These are phyloP conservation scores for Pichia manshurica DNA, from an alignment of 805 yeast genomes.

Conservation along the genomic window DNA sequence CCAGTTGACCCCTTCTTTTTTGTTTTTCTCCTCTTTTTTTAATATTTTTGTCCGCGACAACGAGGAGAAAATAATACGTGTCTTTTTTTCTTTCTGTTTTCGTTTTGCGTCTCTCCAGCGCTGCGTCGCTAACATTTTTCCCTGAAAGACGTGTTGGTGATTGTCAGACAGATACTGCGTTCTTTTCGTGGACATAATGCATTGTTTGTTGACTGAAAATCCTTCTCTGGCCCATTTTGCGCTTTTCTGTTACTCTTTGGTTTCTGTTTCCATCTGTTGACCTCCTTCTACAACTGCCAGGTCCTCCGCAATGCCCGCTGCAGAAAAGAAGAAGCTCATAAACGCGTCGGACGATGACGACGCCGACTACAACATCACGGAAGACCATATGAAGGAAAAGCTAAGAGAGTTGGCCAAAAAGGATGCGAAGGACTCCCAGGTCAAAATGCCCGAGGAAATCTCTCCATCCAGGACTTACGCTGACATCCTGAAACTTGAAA, in stretches of 20 bases:
- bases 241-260: not conserved
- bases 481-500: constrained; percentile 23
- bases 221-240: too few relatives aligned
- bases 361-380: constrained; percentile 16
- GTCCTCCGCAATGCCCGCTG: constrained; percentile 1
- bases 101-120: not conserved
- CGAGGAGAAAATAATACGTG: not conserved
- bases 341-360: not conserved
- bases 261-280: not conserved
- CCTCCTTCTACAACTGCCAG: not conserved
- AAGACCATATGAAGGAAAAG: constrained; percentile 29
- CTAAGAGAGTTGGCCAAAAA: constrained; percentile 25
- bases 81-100: not conserved
- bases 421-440: constrained; percentile 6
- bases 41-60: not conserved
- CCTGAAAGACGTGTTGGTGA: not conserved
- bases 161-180: not conserved
- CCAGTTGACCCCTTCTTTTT: constrained; percentile 33
- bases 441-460: constrained; percentile 14
- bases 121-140: not conserved
- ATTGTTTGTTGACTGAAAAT: too few relatives aligned
- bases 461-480: constrained; percentile 13
- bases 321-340: constrained; percentile 3
- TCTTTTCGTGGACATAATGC: too few relatives aligned
- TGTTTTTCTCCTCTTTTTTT: constrained; percentile 27